phyloP scores from a whole-genome alignment of 1,139 yeast genomes.

The Saccharomyces hybrid region DNA sequence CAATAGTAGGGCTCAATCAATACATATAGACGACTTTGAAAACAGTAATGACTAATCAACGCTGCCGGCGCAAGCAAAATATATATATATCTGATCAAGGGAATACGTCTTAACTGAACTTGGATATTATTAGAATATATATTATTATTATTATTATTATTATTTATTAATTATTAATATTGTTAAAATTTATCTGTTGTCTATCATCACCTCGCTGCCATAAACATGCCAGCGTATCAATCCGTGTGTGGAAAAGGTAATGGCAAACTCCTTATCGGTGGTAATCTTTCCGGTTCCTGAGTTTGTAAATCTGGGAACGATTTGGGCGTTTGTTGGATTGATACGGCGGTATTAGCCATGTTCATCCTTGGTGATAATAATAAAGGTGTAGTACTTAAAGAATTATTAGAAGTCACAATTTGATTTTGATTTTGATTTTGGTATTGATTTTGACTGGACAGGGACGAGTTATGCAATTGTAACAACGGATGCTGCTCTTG shows the following conservation, averaged over 20 bases:
- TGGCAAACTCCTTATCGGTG: slow-evolving; percentile 29
- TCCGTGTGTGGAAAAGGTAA: slow-evolving; percentile 21
- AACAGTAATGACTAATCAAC: not conserved
- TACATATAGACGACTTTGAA: slow-evolving; percentile 31
- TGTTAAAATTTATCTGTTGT: not conserved
- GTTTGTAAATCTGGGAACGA: slow-evolving; percentile 1
- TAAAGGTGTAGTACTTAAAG: not conserved
- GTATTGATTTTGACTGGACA: not conserved
- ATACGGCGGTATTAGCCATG: not conserved
- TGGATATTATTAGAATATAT: too few species aligned
- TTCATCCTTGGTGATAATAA: slow-evolving; percentile 5
- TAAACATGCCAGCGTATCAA: not conserved
- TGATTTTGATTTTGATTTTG: not conserved
- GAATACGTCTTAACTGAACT: too few species aligned
- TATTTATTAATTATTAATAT: not conserved
- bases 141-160: not conserved
- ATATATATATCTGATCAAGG: not conserved
- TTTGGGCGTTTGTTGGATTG: not conserved
- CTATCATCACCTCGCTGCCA: not conserved
- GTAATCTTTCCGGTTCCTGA: slow-evolving; percentile 13
- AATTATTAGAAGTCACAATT: not conserved
- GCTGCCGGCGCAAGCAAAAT: not conserved
- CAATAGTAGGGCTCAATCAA: slow-evolving; percentile 30
- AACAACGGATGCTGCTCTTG: slow-evolving; percentile 1
- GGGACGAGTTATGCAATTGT: slow-evolving; percentile 4